Base-by-base conservation (phyloP, 176 grass and related monocot genomes). In the Coix lacrymajobi region DNA sequence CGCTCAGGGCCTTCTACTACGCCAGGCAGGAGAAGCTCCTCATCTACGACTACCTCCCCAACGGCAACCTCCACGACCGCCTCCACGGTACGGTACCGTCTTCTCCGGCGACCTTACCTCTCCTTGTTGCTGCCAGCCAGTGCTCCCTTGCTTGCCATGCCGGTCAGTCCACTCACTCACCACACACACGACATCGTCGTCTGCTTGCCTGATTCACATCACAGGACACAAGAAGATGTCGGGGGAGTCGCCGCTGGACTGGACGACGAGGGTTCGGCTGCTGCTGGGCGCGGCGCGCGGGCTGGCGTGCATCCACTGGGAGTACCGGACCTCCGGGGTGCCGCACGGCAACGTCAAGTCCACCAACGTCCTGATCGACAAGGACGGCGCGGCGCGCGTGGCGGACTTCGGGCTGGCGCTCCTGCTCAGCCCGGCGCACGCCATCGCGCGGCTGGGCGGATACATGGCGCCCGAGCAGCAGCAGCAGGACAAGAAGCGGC, bases 11-110 rank as follows among this genome's bases (percentile, higher is more conserved):
- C 13, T 94, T 92, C 84, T 97, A 94, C 86, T 97, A 94, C 79
- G 92, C 95, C 64, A 85, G 88, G 62, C 92, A 92, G 51, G 95
- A 97, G 92, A 97, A 97, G 66, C 92, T 97, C 69, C 92, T 97
- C 79, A 94, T 97, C 86, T 91, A 90, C 63, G 95, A 97, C 66
- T 91, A 85, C 86, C 81, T 97, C 82, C 81, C 92, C 78, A 94
- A 91, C 8, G 92, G 90, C 86, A 92, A 86, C 85, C 88, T 97
- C 77, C 86, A 92, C 31, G 73, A 87, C 51, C 79, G 89, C 78
- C 89, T 94, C 36, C 92, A 94, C 66, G 84, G 89, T 94, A 83
- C 4, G 22, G 4, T 48, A 16, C 38, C 76, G 13, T 24, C 36
- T 14, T 14, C 7, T 24, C 2, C 3, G 8, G 3, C 15, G 7